Evolutionary conservation across 2,329 filamentous ascomycete genomes (phyloP).

Genomic region (Pseudocercospora fuligena): DNA sequence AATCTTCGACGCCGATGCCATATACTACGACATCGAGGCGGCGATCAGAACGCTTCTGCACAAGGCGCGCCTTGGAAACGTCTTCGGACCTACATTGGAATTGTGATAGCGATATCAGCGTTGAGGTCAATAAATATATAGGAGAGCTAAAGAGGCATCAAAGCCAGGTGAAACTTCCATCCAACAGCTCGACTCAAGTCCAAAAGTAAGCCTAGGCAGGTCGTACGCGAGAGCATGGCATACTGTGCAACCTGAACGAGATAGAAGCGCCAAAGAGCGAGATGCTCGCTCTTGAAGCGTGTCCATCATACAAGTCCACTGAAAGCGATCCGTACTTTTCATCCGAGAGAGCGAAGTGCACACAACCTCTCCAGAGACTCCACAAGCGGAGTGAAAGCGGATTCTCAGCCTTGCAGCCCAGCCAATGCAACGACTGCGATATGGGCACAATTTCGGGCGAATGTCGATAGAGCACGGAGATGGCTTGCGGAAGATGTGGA

Average conservation of each 20-base stretch:
- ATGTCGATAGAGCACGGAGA: not conserved
- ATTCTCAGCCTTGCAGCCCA: not conserved
- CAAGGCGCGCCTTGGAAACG: too few relatives aligned
- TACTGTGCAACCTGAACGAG: too few relatives aligned
- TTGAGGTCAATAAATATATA: too few relatives aligned
- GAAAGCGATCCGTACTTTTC: not conserved
- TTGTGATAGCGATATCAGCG: too few relatives aligned
- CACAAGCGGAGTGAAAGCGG: not conserved
- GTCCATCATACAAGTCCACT: not conserved
- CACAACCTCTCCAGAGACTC: not conserved
- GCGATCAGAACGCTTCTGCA: too few relatives aligned
- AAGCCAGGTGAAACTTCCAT: too few relatives aligned
- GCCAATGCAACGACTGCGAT: not conserved
- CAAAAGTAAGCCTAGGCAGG: not conserved
- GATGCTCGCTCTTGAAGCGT: not conserved
- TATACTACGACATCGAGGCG: too few relatives aligned
- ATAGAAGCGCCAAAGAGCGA: not conserved
- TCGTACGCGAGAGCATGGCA: too few relatives aligned
- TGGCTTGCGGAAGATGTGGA: constrained; percentile 4
- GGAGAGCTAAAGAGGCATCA: too few relatives aligned
- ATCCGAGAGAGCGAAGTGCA: not conserved
- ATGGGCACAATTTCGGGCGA: not conserved
- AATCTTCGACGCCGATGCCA: too few relatives aligned
- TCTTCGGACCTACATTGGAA: too few relatives aligned
- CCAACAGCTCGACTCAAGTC: not conserved